These are phyloP conservation scores for Nymphaea colorata DNA, from an alignment of 164 flowering plant genomes.

Conservation along the genomic window DNA sequence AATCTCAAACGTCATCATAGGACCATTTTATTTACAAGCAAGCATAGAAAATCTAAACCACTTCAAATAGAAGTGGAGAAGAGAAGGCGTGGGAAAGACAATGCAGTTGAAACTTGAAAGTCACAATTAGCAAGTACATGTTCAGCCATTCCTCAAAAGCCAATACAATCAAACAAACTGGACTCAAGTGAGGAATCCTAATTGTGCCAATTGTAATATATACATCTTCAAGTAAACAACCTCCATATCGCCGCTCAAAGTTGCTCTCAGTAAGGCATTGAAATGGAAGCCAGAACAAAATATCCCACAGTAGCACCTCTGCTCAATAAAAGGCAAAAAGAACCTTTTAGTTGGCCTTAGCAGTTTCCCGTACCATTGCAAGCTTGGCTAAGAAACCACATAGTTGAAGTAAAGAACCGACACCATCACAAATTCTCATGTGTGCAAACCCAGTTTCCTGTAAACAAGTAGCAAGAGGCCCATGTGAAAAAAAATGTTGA, in stretches of 20 bases:
- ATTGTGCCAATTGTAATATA: too few species aligned
- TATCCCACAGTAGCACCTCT: not conserved
- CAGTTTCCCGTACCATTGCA: constrained; percentile 64
- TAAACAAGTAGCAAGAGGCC: not conserved
- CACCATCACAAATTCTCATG: constrained; percentile 99
- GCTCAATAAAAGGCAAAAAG: not conserved
- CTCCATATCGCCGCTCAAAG: not conserved
- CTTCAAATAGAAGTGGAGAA: too few species aligned
- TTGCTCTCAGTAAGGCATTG: not conserved
- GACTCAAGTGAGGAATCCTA: too few species aligned
- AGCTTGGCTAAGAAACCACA: constrained; percentile 91
- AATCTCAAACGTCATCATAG: too few species aligned
- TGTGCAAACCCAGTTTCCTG: constrained; percentile 99
- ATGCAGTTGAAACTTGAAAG: too few species aligned
- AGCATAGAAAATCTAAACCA: too few species aligned
- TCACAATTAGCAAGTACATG: too few species aligned
- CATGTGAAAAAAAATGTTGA: not conserved
- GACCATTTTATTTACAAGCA: too few species aligned
- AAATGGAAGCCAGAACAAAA: not conserved
- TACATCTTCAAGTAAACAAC: too few species aligned
- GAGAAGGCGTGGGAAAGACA: too few species aligned
- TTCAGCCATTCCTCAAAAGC: too few species aligned
- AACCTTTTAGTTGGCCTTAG: constrained; percentile 35
- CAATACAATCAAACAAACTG: too few species aligned
- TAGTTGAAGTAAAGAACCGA: constrained; percentile 89